Evolutionary conservation across 176 grass and related monocot species (phyloP).

Genomic region (Rhynchospora pubera): DNA sequence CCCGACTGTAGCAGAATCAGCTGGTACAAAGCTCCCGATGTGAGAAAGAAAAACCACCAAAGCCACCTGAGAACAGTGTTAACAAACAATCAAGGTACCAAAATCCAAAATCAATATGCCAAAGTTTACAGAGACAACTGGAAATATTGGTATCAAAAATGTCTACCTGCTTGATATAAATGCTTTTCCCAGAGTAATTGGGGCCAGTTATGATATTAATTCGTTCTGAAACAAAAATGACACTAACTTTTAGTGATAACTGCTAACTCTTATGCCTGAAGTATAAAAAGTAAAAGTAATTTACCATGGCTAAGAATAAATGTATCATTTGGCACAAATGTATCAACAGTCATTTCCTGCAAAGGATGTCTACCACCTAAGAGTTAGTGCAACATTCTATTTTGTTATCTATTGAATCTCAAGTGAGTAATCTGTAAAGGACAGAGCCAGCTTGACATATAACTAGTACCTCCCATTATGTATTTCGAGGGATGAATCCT

Average conservation of each 20-base stretch:
- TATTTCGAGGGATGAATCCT: constrained; percentile 76
- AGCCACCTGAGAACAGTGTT: constrained; percentile 66
- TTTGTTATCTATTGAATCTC: not conserved
- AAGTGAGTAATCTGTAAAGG: not conserved
- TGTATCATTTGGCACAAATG: constrained; percentile 93
- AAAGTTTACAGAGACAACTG: constrained; percentile 11
- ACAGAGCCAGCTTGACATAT: constrained; percentile 1
- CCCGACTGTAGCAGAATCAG: constrained; percentile 88
- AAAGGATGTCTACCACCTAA: constrained; percentile 70
- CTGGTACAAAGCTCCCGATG: constrained; percentile 96
- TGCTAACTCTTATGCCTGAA: not conserved
- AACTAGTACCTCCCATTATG: constrained; percentile 79
- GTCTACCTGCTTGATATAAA: constrained; percentile 93
- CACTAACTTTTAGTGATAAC: not conserved
- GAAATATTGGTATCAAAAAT: constrained; percentile 9
- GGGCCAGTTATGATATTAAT: constrained; percentile 95
- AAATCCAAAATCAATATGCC: constrained; percentile 4
- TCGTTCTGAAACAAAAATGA: constrained; percentile 50
- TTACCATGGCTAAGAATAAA: constrained; percentile 57
- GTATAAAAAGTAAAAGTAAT: constrained; percentile 2
- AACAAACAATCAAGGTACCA: constrained; percentile 8
- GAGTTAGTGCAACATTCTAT: not conserved
- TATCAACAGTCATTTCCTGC: constrained; percentile 98
- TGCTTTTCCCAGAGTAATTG: constrained; percentile 98
- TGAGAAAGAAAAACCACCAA: constrained; percentile 97